Base-by-base conservation (phyloP, 164 flowering plant species). In the Taxillus chinensis region DNA sequence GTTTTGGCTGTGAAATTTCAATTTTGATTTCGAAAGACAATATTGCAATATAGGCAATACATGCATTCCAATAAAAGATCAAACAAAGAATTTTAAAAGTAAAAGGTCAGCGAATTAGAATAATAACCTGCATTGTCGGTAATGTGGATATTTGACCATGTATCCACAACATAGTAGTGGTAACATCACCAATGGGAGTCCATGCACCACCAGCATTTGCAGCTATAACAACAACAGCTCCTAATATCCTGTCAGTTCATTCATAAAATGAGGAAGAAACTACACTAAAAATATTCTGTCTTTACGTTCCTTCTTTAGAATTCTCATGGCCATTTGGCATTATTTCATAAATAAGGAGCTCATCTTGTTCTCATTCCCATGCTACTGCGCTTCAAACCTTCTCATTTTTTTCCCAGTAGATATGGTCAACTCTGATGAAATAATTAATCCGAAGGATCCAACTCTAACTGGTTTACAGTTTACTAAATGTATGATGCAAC, bases 171-270 rank as follows among this genome's bases (percentile, higher is more conserved):
- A 93, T 93, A 43, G 98, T 86, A 17, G 98, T 93, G 41, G 98
- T 93, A 57, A 93, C 95, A 72, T 93, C 98, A 71, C 98, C 98
- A 70, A 93, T 93, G 3, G 97, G 98, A 41, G 97, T 88, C 98
- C 98, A 93, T 56, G 98, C 98, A 73, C 98, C 98, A 71, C 98
- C 98, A 64, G 98, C 92, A 84, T 93, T 93, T 61, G 98, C 96
- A 39, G 98, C 97, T 75, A 93, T 83, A 46, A 93, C 98, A 55
- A 93, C 85, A 55, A 93, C 97, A 70, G 92, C 98, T 70, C 98
- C 98, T 16, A 93, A 79, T 64, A 90, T 73, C 83, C 98, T 93
- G 80, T 45, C 60, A 63, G 64, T 17, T 40, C 63, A 46, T 7
- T 17, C 7, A 12, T 14, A 45, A 46, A 9, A 45, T 41, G 57